Evolutionary conservation across 306 rosid species (phyloP).

Genomic region (Lathyrus sativus): DNA sequence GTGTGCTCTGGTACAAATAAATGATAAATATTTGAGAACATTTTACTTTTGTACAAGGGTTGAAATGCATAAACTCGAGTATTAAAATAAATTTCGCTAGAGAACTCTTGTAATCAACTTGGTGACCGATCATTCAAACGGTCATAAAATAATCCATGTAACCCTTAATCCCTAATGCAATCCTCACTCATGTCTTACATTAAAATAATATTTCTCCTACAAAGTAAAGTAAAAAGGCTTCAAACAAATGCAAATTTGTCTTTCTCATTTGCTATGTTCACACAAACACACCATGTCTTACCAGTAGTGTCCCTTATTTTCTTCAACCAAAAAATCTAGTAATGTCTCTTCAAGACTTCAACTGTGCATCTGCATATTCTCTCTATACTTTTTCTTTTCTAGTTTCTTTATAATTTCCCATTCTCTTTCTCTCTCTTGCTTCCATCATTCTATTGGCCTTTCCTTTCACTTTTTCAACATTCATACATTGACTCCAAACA

Average conservation of each 20-base stretch:
- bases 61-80: too few relatives aligned
- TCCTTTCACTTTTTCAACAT: slow-evolving; percentile 43
- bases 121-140: too few relatives aligned
- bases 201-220: not conserved
- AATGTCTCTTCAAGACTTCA: slow-evolving; percentile 13
- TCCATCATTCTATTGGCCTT: slow-evolving; percentile 35
- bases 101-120: too few relatives aligned
- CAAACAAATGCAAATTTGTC: not conserved
- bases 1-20: too few relatives aligned
- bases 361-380: not conserved
- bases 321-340: not conserved
- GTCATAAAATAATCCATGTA: too few relatives aligned
- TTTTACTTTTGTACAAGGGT: too few relatives aligned
- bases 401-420: not conserved
- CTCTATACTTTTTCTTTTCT: slow-evolving; percentile 12
- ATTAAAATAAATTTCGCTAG: too few relatives aligned
- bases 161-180: too few relatives aligned
- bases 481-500: slow-evolving; percentile 35
- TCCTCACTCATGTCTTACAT: too few relatives aligned
- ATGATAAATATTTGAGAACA: too few relatives aligned
- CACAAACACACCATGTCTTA: not conserved
- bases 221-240: not conserved
- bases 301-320: slow-evolving; percentile 4
- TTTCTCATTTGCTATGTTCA: not conserved
- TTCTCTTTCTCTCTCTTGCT: slow-evolving; percentile 40